phyloP scores from a whole-genome alignment of 108 stramenopile species.

The Skeletonema menzelii region DNA sequence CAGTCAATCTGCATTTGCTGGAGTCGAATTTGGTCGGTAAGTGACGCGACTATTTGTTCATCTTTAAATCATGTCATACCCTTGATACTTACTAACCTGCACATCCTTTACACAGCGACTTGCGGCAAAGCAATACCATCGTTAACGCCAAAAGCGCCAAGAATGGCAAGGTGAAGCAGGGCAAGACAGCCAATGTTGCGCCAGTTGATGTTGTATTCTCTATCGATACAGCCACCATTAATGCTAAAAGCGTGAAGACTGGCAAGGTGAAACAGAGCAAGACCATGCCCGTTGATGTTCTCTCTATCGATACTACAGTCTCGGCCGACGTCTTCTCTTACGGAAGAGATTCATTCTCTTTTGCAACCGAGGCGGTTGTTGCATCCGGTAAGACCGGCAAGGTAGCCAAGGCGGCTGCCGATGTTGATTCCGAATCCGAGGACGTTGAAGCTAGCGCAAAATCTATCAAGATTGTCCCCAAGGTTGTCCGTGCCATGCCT shows the following conservation, averaged over 20 bases:
- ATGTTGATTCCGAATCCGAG: not conserved
- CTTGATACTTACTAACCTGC: not conserved
- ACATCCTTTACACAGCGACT: not conserved
- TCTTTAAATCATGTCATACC: not conserved
- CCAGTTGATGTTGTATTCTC: not conserved
- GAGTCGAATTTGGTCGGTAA: not conserved
- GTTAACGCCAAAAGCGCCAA: not conserved
- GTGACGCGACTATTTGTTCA: not conserved
- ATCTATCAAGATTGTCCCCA: not conserved
- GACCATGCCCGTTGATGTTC: not conserved
- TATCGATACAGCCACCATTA: not conserved
- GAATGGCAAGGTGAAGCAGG: not conserved
- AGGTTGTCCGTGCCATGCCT: not conserved
- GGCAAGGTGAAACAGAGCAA: no score
- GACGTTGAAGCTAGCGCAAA: not conserved
- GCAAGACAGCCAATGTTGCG: not conserved
- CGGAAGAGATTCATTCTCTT: not conserved
- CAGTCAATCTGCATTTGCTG: not conserved
- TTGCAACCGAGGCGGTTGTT: not conserved
- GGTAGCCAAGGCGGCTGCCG: not conserved
- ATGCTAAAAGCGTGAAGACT: no score
- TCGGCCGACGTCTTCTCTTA: not conserved
- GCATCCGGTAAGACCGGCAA: not conserved
- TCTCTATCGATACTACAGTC: not conserved
- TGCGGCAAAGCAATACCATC: not conserved